Evolutionary conservation across 2,329 filamentous ascomycete genomes (phyloP).

Genomic region (Periconia macrospinosa): DNA sequence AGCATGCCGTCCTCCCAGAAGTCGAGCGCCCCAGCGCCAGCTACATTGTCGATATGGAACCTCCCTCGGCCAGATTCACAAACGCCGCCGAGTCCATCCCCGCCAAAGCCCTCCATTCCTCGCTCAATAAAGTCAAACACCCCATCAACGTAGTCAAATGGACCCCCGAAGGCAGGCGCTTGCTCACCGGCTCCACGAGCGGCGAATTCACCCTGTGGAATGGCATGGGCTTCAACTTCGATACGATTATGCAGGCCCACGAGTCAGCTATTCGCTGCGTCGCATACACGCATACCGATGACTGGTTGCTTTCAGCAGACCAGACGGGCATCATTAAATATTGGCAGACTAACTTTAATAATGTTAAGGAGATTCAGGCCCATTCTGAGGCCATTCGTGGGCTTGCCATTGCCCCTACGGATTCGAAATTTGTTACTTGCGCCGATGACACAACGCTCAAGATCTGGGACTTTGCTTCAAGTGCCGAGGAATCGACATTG

Average conservation of each 20-base stretch:
- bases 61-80: constrained; percentile 73
- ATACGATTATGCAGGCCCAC: constrained; percentile 98
- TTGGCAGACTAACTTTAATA: constrained; percentile 99
- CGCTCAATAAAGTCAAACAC: constrained; percentile 96
- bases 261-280: constrained; percentile 82
- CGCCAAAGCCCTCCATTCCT: constrained; percentile 96
- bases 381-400: constrained; percentile 90
- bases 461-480: constrained; percentile 93
- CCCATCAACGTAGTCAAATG: constrained; percentile 96
- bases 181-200: constrained; percentile 92
- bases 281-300: constrained; percentile 90
- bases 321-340: constrained; percentile 97
- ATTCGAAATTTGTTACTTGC: constrained; percentile 94
- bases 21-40: constrained; percentile 82
- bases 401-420: constrained; percentile 88
- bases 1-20: constrained; percentile 71
- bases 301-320: constrained; percentile 95
- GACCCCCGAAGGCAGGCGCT: constrained; percentile 91
- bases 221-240: constrained; percentile 98
- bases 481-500: constrained; percentile 78
- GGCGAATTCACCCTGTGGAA: constrained; percentile 99
- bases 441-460: constrained; percentile 92
- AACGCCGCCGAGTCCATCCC: constrained; percentile 85
- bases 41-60: constrained; percentile 91
- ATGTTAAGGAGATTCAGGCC: constrained; percentile 90